These are phyloP conservation scores for Zizania palustris DNA, from an alignment of 202 grass and related monocot genomes.

Conservation along the genomic window DNA sequence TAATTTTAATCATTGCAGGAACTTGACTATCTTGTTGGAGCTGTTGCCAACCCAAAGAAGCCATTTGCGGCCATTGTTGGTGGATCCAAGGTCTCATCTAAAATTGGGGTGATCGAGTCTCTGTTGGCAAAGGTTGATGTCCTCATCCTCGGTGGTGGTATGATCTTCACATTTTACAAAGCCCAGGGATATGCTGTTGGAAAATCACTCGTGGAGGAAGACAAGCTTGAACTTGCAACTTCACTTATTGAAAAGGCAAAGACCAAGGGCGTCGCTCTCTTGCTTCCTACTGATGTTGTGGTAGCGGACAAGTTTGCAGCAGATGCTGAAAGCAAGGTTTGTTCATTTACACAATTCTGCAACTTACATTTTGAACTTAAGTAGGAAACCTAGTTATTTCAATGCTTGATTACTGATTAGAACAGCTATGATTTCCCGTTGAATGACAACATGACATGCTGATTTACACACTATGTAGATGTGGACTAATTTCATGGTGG, in stretches of 20 bases:
- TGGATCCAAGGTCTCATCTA: constrained; percentile 88
- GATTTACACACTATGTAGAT: not conserved
- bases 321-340: constrained; percentile 90
- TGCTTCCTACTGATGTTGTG: constrained; percentile 69
- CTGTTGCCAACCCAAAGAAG: constrained; percentile 80
- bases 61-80: constrained; percentile 93
- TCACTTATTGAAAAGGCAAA: constrained; percentile 73
- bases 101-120: constrained; percentile 88
- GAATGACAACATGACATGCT: not conserved
- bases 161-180: constrained; percentile 94
- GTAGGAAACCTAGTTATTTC: not conserved
- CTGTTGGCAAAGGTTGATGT: constrained; percentile 79
- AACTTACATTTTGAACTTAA: not conserved
- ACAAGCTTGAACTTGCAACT: constrained; percentile 83
- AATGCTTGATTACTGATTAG: not conserved
- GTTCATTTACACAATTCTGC: constrained; percentile 23
- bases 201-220: constrained; percentile 88
- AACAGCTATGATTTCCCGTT: not conserved
- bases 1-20: constrained; percentile 47
- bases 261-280: constrained; percentile 70
- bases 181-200: constrained; percentile 75
- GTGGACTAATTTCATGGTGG: not conserved
- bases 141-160: constrained; percentile 91
- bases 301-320: constrained; percentile 80
- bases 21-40: constrained; percentile 89